Evolutionary conservation across 228 moss, liverwort and hornwort species (phyloP), one percentile per base, ranked within the genome.

Genomic region (Sphagnum magellanicum): DNA sequence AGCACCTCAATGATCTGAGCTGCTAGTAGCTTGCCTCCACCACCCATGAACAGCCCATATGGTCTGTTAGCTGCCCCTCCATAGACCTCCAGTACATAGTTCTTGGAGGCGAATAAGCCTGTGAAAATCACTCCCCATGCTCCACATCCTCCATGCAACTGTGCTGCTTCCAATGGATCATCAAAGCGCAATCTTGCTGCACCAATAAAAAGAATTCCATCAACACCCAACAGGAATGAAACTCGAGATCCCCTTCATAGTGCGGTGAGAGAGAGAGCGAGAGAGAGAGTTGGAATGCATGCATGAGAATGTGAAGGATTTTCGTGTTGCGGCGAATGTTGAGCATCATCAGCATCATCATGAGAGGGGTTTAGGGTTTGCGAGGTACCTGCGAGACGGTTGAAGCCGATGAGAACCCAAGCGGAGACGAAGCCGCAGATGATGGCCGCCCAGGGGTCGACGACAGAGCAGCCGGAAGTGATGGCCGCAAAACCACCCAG

Each of bases 401-500:
- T 90, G 48, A 82, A 63, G 5, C 76, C 73, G 63, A 87, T 84
- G 48, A 90, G 74, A 52, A 79, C 79, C 74, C 79, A 74, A 5
- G 87, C 84, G n/a, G 89, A 77, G 50, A 69, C 84, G 51, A 84
- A 71, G 12, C 89, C 89, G 55, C 87, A 87, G 46, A 90, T 61
- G 70, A 90, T 64, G 15, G 84, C 77, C 13, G 89, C 87, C 89
- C 87, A 87, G 4, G 89, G 89, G 1, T 86, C 68, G 10, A 90
- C 84, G 0, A 87, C 84, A 5, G 87, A 57, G 64, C 84, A 87
- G 13, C 81, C 81, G 1, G 87, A 68, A n/a, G 89, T 90, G 69
- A 90, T 90, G n/a, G 87, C 89, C 11, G 89, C 89, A 15, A 90
- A 90, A 8, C 89, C 89, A 14, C 87, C 89, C 51, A 90, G 66